Percentiles rank a stretch among this genome's conserved stretches.
These are phyloP conservation scores for Ganoderma multipileum DNA, from an alignment of 1,284 basidiomycete species.

Conservation along the genomic window DNA sequence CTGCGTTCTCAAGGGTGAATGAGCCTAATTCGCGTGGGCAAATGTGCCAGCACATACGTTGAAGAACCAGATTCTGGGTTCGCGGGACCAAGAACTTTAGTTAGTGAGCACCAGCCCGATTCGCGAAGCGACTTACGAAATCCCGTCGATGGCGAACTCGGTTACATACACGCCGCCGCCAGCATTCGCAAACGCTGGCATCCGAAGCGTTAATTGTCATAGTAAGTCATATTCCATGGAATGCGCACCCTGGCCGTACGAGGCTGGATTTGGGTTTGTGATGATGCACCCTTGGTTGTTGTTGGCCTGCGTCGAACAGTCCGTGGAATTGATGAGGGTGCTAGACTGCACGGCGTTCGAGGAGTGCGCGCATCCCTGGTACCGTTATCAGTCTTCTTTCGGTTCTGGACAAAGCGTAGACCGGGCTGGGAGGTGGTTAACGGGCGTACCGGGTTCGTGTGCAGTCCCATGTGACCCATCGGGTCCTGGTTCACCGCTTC, in stretches of 20 bases:
- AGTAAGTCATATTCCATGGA: slow-evolving; percentile 11
- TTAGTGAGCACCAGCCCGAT: neutral
- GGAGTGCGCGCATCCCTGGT: slow-evolving; percentile 59
- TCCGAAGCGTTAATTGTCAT: neutral
- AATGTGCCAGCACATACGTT: slow-evolving; percentile 45
- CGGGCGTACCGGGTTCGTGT: slow-evolving; percentile 55
- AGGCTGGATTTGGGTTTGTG: slow-evolving; percentile 55
- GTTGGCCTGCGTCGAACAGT: slow-evolving; percentile 64
- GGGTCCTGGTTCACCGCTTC: slow-evolving; percentile 74
- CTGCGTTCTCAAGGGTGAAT: slow-evolving; percentile 34
- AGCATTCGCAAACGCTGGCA: slow-evolving; percentile 58
- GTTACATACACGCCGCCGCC: slow-evolving; percentile 79
- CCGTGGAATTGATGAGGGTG: slow-evolving; percentile 60
- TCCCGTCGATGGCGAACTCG: slow-evolving; percentile 68
- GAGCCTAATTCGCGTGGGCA: slow-evolving; percentile 8
- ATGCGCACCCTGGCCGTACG: slow-evolving; percentile 57
- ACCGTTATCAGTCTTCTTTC: slow-evolving; percentile 13
- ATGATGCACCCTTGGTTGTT: slow-evolving; percentile 70
- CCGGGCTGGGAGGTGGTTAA: slow-evolving; percentile 17
- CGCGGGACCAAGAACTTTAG: slow-evolving; percentile 5
- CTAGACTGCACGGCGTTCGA: slow-evolving; percentile 55
- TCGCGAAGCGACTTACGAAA: slow-evolving; percentile 54
- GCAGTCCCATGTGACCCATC: slow-evolving; percentile 73
- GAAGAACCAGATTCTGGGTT: slow-evolving; percentile 77
- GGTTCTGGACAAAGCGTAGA: slow-evolving; percentile 7